Evolutionary conservation across 1,139 yeast genomes (phyloP).

Genomic region (Diutina siamensis): DNA sequence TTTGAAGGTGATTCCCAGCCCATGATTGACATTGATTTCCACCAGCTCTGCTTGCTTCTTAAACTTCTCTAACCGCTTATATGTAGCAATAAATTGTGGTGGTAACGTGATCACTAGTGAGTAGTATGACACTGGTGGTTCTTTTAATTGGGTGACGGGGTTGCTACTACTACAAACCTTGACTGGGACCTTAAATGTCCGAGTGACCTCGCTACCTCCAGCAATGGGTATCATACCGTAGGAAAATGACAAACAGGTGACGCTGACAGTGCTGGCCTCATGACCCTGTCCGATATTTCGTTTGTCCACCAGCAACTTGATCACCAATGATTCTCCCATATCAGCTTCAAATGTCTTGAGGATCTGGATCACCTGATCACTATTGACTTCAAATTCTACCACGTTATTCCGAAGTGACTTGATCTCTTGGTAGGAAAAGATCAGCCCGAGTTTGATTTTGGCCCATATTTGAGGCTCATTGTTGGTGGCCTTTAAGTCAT

Average conservation of each 20-base stretch:
- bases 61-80: constrained; percentile 47
- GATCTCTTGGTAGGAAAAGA: constrained; percentile 41
- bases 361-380: constrained; percentile 44
- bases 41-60: constrained; percentile 34
- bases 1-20: constrained; percentile 17
- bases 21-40: neutral
- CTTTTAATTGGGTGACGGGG: constrained; percentile 26
- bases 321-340: constrained; percentile 37
- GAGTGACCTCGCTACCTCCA: constrained; percentile 31
- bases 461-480: constrained; percentile 57
- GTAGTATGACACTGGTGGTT: constrained; percentile 37
- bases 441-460: constrained; percentile 26
- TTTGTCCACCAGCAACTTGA: constrained; percentile 22
- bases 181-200: constrained; percentile 50
- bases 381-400: constrained; percentile 43
- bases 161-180: constrained; percentile 32
- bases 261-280: constrained; percentile 28
- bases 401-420: constrained; percentile 33
- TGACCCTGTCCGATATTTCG: neutral
- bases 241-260: constrained; percentile 41
- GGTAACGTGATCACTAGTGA: constrained; percentile 42
- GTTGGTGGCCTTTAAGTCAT: constrained; percentile 23
- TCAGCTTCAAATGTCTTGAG: constrained; percentile 42
- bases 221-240: constrained; percentile 25
- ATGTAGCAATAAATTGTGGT: constrained; percentile 31